Base-by-base conservation (phyloP, 139 green algal species). In the Picochlorum sp. region DNA sequence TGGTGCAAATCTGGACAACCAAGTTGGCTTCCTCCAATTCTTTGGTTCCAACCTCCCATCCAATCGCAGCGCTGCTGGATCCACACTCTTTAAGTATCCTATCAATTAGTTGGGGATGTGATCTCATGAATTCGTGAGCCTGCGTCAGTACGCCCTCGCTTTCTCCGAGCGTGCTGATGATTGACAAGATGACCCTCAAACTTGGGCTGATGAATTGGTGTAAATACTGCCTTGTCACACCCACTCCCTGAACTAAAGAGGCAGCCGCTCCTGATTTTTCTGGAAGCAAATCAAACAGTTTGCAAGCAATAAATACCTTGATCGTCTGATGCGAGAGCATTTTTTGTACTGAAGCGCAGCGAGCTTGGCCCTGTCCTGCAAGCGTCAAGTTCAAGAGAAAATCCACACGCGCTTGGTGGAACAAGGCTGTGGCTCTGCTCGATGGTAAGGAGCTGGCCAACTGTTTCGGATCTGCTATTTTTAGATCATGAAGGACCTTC, bases 1-100 rank as follows among this genome's bases (percentile, higher is more conserved):
- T 51, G 9, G 69, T 54, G 38, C 86, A 66, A 61, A 90, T 64
- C 26, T 64, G 60, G 31, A 81, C 44, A 6, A 61, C 80, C 63
- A 89, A 73, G 14, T 73, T 71, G 1, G 80, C 82, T 67, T 79
- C 62, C 71, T 89, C 80, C 58, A 90, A 67, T 47, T 89, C 84
- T 10, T 55, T 34, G 21, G 76, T 71, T 0, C 70, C 77, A 1
- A 77, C 79, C 38, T 49, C 28, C 73, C 79, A 84, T 55, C 55
- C 10, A 37, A 47, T 9, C 60, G 15, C 24, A 20, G n/a, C 16
- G 15, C 34, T 70, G 45, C 47, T 26, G 55, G 20, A 6, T 10
- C 64, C 74, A 6, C 78, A 80, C 21, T 89, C 84, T 6, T 71
- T 59, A 63, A 90, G 57, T 20, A 87, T 45, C 4, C 84, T 66